phyloP scores from a whole-genome alignment of 75 land plant species.

The Sequoiadendron giganteum region DNA sequence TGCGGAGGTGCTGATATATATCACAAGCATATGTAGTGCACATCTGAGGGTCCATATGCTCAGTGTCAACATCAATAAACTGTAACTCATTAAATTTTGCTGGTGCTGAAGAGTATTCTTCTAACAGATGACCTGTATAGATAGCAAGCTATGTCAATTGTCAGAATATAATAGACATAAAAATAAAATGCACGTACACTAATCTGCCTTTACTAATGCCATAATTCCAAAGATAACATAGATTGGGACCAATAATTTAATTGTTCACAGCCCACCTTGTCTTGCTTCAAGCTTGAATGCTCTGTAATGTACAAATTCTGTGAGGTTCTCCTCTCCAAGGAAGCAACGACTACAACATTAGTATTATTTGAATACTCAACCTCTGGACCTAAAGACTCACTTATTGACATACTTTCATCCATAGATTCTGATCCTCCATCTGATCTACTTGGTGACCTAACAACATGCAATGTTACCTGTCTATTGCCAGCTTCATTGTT shows the following conservation, averaged over 20 bases:
- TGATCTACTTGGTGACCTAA: conserved; percentile 13
- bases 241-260: not conserved
- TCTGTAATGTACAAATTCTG: conserved; percentile 68
- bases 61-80: conserved; percentile 37
- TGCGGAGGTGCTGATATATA: conserved; percentile 71
- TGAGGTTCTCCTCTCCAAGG: conserved; percentile 59
- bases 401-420: conserved; percentile 63
- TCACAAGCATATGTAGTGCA: conserved; percentile 83
- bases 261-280: not conserved
- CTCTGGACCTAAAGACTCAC: conserved; percentile 59
- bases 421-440: conserved; percentile 45
- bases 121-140: conserved; percentile 24
- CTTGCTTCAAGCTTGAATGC: conserved; percentile 30
- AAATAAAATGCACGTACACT: not conserved
- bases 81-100: conserved; percentile 24
- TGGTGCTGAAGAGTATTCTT: conserved; percentile 19
- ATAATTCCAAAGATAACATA: not conserved
- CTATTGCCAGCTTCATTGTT: conserved; percentile 9
- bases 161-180: not conserved
- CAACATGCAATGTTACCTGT: conserved; percentile 7
- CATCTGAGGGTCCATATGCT: conserved; percentile 70
- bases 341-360: conserved; percentile 37
- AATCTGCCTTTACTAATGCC: not conserved
- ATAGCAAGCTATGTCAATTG: not conserved
- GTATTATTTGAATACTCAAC: conserved; percentile 48